A percentile compares a stretch with the other conserved stretches of the same genome.
phyloP scores from a whole-genome alignment of 352 stramenopile species.

The Globisporangium recalcitrans region DNA sequence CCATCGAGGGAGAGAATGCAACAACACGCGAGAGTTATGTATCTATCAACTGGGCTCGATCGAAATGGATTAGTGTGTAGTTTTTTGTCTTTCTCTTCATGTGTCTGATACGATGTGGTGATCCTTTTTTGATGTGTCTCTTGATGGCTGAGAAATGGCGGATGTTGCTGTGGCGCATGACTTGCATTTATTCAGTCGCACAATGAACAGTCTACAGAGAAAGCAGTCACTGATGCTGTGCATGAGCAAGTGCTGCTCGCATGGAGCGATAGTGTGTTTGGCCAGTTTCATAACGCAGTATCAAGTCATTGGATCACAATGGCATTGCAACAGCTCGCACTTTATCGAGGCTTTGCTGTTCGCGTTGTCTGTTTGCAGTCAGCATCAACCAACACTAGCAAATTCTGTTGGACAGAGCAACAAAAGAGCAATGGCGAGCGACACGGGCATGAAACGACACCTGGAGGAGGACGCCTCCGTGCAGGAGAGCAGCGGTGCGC shows the following conservation, averaged over 20 bases:
- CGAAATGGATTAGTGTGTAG: constrained; percentile 4
- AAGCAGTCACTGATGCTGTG: not conserved
- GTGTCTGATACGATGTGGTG: not conserved
- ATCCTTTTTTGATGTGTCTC: not conserved
- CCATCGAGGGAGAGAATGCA: not conserved
- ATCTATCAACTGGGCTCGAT: constrained; percentile 8
- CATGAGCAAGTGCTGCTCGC: not conserved
- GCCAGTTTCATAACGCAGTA: not conserved
- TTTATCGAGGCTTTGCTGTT: not conserved
- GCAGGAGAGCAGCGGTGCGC: constrained; percentile 1
- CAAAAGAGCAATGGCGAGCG: constrained; percentile 7
- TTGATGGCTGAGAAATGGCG: not conserved
- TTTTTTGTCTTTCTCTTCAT: constrained; percentile 1
- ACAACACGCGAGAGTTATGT: constrained; percentile 1
- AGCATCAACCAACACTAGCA: constrained; percentile 8
- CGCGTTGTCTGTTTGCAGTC: not conserved
- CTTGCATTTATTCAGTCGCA: not conserved
- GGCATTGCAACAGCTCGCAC: not conserved
- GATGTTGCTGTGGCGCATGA: not conserved
- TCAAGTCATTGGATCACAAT: not conserved
- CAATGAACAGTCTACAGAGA: no score
- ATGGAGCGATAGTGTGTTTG: no score
- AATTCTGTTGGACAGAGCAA: not conserved
- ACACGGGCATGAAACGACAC: constrained; percentile 5
- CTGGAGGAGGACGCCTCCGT: constrained; percentile 2